These are phyloP conservation scores for Penicillium angulare DNA, from an alignment of 495 filamentous ascomycete genomes.

Conservation along the genomic window DNA sequence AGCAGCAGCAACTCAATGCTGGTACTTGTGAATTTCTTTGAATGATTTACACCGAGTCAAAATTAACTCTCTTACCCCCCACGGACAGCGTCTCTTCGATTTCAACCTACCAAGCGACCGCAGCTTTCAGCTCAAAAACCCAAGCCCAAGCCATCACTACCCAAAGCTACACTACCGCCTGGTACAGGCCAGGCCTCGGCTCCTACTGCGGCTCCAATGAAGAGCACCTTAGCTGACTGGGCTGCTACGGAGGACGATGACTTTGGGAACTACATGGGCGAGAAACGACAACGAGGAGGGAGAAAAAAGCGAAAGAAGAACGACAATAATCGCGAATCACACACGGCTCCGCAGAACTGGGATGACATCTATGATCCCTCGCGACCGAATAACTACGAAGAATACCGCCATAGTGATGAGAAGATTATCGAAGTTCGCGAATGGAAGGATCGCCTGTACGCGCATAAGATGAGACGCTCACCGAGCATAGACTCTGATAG, in stretches of 20 bases:
- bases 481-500: conserved; percentile 56
- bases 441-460: conserved; percentile 85
- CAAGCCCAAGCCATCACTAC: conserved; percentile 57
- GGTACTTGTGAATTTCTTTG: conserved; percentile 53
- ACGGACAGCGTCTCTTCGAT: conserved; percentile 68
- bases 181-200: conserved; percentile 24
- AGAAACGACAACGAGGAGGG: conserved; percentile 76
- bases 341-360: conserved; percentile 71
- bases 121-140: conserved; percentile 66
- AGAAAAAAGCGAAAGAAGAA: conserved; percentile 86
- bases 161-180: conserved; percentile 34
- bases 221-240: conserved; percentile 84
- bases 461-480: conserved; percentile 59
- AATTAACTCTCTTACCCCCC: conserved; percentile 51
- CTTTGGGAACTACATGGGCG: conserved; percentile 57
- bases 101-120: conserved; percentile 82
- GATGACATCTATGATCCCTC: conserved; percentile 90
- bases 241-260: conserved; percentile 74
- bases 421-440: conserved; percentile 74
- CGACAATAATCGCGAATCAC: conserved; percentile 57
- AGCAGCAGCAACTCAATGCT: conserved; percentile 66
- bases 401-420: conserved; percentile 85
- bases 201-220: conserved; percentile 36
- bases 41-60: conserved; percentile 20
- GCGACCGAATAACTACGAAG: conserved; percentile 79